Evolutionary conservation across 177 flowering plant species (phyloP).

Genomic region (Vitis hybrid): DNA sequence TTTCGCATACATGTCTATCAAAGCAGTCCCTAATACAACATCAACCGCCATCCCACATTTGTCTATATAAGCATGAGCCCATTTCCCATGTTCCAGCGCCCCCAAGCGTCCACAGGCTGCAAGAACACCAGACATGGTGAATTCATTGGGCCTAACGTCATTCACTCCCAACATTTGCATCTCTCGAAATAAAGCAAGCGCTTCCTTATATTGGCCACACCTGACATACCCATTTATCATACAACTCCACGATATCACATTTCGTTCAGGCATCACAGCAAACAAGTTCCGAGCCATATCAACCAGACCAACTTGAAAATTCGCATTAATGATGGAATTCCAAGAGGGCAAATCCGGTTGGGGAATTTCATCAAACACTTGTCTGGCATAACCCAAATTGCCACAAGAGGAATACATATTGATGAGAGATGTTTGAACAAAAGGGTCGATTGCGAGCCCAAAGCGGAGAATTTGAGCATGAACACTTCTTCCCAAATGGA

Average conservation of each 20-base stretch:
- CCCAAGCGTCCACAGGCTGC: conserved; percentile 44
- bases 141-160: conserved; percentile 33
- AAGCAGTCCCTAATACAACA: conserved; percentile 36
- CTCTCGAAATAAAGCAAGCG: conserved; percentile 36
- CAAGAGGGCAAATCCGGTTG: conserved; percentile 34
- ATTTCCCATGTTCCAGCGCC: conserved; percentile 42
- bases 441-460: conserved; percentile 26
- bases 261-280: conserved; percentile 32
- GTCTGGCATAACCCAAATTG: conserved; percentile 22
- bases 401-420: conserved; percentile 37
- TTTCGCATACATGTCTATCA: conserved; percentile 54
- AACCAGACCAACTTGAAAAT: conserved; percentile 24
- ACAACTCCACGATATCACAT: conserved; percentile 46
- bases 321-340: conserved; percentile 33
- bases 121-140: conserved; percentile 35
- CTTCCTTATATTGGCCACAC: conserved; percentile 29
- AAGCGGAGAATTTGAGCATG: conserved; percentile 29
- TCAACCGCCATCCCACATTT: conserved; percentile 30
- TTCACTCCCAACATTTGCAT: conserved; percentile 31
- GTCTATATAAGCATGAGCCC: conserved; percentile 40
- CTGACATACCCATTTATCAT: conserved; percentile 41
- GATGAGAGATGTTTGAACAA: conserved; percentile 36
- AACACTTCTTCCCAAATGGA: conserved; percentile 21
- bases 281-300: conserved; percentile 32
- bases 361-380: conserved; percentile 32